These are phyloP conservation scores for Suhomyces kunorum DNA, from an alignment of 1,139 yeast species.

Conservation along the genomic window DNA sequence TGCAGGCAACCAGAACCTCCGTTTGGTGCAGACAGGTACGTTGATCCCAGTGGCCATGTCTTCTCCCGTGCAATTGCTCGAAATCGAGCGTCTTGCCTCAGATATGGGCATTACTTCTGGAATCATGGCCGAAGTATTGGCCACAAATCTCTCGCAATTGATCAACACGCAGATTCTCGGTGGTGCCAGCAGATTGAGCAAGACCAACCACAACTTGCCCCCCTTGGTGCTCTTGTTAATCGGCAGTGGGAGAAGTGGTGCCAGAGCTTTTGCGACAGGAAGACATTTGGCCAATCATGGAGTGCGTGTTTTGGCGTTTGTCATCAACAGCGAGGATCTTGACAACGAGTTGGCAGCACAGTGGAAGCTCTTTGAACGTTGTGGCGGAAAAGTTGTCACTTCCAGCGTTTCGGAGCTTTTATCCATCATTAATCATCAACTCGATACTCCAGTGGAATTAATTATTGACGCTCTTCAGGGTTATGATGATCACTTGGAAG, in stretches of 20 bases:
- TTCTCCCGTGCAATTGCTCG: conserved; percentile 80
- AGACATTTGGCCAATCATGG: conserved; percentile 79
- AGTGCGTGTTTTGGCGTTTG: conserved; percentile 62
- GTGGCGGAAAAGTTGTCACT: conserved; percentile 45
- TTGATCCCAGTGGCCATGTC: conserved; percentile 55
- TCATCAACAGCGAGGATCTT: conserved; percentile 38
- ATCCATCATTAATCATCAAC: conserved; percentile 38
- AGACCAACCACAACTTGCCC: conserved; percentile 69
- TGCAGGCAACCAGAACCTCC: conserved; percentile 16
- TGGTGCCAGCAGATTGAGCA: conserved; percentile 60
- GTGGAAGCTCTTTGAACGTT: conserved; percentile 52
- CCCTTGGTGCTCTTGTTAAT: conserved; percentile 73
- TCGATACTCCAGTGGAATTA: conserved; percentile 76
- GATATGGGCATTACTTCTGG: conserved; percentile 55
- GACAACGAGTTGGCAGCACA: conserved; percentile 42
- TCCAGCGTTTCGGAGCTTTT: conserved; percentile 36
- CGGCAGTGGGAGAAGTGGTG: conserved; percentile 75
- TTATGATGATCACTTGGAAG: conserved; percentile 67
- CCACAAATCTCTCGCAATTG: conserved; percentile 63
- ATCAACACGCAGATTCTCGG: conserved; percentile 62
- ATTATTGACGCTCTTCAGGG: conserved; percentile 84
- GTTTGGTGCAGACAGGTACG: conserved; percentile 26
- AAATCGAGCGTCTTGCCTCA: conserved; percentile 63
- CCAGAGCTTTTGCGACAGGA: conserved; percentile 76
- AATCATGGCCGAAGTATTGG: conserved; percentile 68